phyloP scores from a whole-genome alignment of 306 rosid species.

The Vigna hirtella region DNA sequence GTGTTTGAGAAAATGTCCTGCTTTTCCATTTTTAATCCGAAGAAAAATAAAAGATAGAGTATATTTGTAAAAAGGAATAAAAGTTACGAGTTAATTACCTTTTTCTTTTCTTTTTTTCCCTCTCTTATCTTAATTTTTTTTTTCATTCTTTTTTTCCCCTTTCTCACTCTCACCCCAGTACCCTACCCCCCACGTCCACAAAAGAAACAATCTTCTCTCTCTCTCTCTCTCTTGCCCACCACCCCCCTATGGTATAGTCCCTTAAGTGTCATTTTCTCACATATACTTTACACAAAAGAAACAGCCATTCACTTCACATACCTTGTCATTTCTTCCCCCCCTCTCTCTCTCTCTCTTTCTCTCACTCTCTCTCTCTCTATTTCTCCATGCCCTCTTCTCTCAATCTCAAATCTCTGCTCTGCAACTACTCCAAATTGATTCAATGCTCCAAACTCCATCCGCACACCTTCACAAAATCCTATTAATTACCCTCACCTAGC shows the following conservation, averaged over 20 bases:
- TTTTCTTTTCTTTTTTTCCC: slow-evolving; percentile 37
- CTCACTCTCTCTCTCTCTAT: slow-evolving; percentile 36
- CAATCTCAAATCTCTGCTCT: slow-evolving; percentile 72
- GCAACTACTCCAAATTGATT: slow-evolving; percentile 79
- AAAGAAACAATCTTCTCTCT: slow-evolving; percentile 44
- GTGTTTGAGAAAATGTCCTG: slow-evolving; percentile 34
- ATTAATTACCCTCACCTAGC: slow-evolving; percentile 41
- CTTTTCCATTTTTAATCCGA: slow-evolving; percentile 47
- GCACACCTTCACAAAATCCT: slow-evolving; percentile 56
- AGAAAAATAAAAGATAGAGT: slow-evolving; percentile 35
- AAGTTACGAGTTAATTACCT: slow-evolving; percentile 47
- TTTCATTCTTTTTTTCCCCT: slow-evolving; percentile 45
- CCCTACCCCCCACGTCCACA: slow-evolving; percentile 75
- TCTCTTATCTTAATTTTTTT: slow-evolving; percentile 48
- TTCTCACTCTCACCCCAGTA: slow-evolving; percentile 50
- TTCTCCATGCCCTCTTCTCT: slow-evolving; percentile 55
- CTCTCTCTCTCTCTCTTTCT: slow-evolving; percentile 1
- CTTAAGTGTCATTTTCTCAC: slow-evolving; percentile 99
- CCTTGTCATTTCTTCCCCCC: slow-evolving; percentile 63
- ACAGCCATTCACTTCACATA: slow-evolving; percentile 96
- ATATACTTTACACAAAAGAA: slow-evolving; percentile 96
- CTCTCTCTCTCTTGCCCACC: slow-evolving; percentile 48
- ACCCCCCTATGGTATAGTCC: slow-evolving; percentile 46
- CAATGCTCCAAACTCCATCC: slow-evolving; percentile 59
- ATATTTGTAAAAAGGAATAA: slow-evolving; percentile 44